A percentile compares a stretch with the other conserved stretches of the same genome.
These are phyloP conservation scores for Basidiobolus meristosporus DNA, from an alignment of 371 early-diverging fungal species.

Conservation along the genomic window DNA sequence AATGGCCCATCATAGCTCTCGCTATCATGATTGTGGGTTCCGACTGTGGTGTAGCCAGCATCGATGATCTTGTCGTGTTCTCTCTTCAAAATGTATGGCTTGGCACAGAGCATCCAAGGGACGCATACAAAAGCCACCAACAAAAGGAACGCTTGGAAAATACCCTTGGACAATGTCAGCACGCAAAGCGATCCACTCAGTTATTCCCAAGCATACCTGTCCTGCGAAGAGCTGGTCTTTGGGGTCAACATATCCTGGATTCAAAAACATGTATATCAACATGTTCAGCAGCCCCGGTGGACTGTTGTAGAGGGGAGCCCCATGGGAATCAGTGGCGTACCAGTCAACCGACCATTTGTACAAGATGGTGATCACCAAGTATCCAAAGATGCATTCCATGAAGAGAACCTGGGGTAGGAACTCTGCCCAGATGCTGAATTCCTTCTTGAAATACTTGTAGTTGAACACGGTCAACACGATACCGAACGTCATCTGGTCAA, in stretches of 20 bases:
- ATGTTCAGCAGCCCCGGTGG: conserved; percentile 95
- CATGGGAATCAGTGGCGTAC: conserved; percentile 45
- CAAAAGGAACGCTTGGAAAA: conserved; percentile 61
- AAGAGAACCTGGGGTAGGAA: conserved; percentile 93
- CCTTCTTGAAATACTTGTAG: conserved; percentile 68
- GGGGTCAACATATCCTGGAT: conserved; percentile 69
- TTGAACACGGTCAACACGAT: conserved; percentile 82
- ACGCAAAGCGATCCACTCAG: too few species aligned
- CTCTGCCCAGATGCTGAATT: conserved; percentile 62
- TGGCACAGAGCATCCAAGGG: conserved; percentile 96
- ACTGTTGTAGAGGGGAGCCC: conserved; percentile 39
- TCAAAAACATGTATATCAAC: conserved; percentile 97
- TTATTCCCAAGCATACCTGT: conserved; percentile 44
- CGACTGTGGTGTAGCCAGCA: conserved; percentile 51
- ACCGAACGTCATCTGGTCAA: conserved; percentile 88
- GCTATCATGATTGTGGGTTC: conserved; percentile 18
- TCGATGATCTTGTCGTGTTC: conserved; percentile 58
- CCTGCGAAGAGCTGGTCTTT: conserved; percentile 63
- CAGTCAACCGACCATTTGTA: conserved; percentile 94
- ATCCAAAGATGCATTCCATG: conserved; percentile 90
- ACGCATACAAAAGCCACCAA: conserved; percentile 77
- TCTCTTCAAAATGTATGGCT: conserved; percentile 74
- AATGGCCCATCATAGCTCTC: conserved; percentile 18
- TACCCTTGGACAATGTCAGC: too few species aligned
- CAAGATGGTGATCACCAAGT: conserved; percentile 80